Evolutionary conservation across 441 rosid species (phyloP).

Genomic region (Populus trichocarpa): DNA sequence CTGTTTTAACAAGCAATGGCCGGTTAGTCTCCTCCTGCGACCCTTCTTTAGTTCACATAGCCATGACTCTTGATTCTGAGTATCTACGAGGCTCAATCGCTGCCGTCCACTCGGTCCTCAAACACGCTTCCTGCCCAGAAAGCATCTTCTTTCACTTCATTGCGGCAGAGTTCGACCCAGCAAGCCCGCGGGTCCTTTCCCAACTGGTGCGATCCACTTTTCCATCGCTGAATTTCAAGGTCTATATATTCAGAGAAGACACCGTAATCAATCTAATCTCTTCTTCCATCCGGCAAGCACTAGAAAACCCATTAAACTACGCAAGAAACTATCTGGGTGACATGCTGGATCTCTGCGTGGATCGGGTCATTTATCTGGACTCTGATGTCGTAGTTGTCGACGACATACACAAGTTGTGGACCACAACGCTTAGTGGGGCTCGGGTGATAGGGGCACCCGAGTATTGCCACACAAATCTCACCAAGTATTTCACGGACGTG

Average conservation of each 20-base stretch:
- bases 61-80: constrained; percentile 69
- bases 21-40: constrained; percentile 34
- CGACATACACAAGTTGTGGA: constrained; percentile 75
- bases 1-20: constrained; percentile 18
- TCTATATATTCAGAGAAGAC: constrained; percentile 77
- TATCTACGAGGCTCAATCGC: constrained; percentile 73
- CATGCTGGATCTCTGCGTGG: constrained; percentile 59
- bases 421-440: constrained; percentile 41
- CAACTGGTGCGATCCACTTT: constrained; percentile 78
- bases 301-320: constrained; percentile 85
- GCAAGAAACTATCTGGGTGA: constrained; percentile 87
- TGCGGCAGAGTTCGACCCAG: constrained; percentile 78
- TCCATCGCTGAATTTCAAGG: constrained; percentile 78
- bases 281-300: constrained; percentile 71
- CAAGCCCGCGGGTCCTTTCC: constrained; percentile 69
- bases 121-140: constrained; percentile 72
- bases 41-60: constrained; percentile 47
- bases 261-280: constrained; percentile 73
- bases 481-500: constrained; percentile 63
- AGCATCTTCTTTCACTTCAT: constrained; percentile 67
- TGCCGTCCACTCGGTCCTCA: constrained; percentile 67
- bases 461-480: constrained; percentile 83
- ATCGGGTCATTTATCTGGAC: constrained; percentile 87
- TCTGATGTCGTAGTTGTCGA: constrained; percentile 84
- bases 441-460: constrained; percentile 88